Base-by-base conservation (phyloP, 805 yeast species). In the Schwanniomyces occidentalis region DNA sequence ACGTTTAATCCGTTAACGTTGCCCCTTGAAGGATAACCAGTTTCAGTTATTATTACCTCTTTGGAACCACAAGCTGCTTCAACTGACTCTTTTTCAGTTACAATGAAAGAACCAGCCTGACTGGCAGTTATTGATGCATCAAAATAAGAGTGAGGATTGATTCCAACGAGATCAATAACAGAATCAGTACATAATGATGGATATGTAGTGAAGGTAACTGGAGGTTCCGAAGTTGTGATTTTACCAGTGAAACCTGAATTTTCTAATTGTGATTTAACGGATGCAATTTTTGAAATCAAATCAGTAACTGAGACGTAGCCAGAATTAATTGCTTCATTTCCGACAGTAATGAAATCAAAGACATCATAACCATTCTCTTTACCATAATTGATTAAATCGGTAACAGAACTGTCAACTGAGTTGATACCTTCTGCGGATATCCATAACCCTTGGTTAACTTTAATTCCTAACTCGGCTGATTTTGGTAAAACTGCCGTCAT, bases 391-490 rank as follows among this genome's bases (percentile, higher is more conserved):
- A 88, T 73, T 31, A 89, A 49, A 19, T 64, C 76, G 14, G 55
- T 34, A 31, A 87, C 79, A 29, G 76, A 69, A 32, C 48, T 62
- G 56, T 85, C 89, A 41, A 87, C 76, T 6, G 91, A 80, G 51
- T 78, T 78, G 24, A 73, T 80, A 48, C 95, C 95, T 17, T 58
- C 67, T 13, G 62, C 41, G 29, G 72, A 57, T 44, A 90, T 80
- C 90, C 93, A 90, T 61, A 90, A 74, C 31, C 97, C 96, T 69
- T 87, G 96, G 59, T 85, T 83, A 39, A 89, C 77, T 24, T 65
- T 76, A 33, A 90, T 57, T 4, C 95, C 95, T 34, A 83, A 61
- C 9, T 57, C 32, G 16, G 52, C 50, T 46, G 83, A 75, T 24
- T 71, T 72, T 31, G 93, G 86, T 48, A 78, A 71, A 24, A 88